Evolutionary conservation across 495 filamentous ascomycete species (phyloP).

Genomic region (Daldinia decipiens): DNA sequence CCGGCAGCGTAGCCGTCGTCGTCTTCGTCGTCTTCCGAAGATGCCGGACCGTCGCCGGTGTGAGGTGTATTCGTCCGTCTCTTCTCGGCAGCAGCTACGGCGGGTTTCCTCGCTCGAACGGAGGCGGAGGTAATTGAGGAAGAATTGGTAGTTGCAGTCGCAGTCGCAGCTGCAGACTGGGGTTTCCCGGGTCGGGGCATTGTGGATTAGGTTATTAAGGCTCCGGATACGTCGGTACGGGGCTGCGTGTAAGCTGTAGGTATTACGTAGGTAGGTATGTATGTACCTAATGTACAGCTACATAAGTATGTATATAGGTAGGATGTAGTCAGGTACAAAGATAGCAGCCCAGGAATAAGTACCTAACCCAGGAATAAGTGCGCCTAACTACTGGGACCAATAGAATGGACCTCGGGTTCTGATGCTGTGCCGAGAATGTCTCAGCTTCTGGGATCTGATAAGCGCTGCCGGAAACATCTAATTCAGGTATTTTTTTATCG

Average conservation of each 20-base stretch:
- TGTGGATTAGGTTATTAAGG: conserved; percentile 16
- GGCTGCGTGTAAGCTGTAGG: neutral
- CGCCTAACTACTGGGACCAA: neutral
- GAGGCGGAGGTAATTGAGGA: conserved; percentile 31
- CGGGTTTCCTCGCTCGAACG: conserved; percentile 17
- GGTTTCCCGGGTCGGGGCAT: conserved; percentile 36
- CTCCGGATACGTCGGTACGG: conserved; percentile 33
- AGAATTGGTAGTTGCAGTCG: conserved; percentile 15
- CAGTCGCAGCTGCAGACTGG: conserved; percentile 13
- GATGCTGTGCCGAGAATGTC: neutral
- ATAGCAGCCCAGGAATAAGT: neutral
- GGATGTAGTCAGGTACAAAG: conserved; percentile 2
- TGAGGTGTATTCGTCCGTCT: neutral
- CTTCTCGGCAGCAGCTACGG: neutral
- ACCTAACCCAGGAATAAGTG: neutral
- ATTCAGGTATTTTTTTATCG: conserved; percentile 4
- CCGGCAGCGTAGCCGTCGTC: neutral
- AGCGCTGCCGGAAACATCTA: neutral
- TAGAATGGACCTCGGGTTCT: neutral
- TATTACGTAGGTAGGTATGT: neutral
- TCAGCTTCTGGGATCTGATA: neutral
- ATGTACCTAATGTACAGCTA: too few species aligned
- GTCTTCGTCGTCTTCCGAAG: conserved; percentile 12
- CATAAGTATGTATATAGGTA: too few species aligned
- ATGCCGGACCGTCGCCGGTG: conserved; percentile 10